Conservation (phyloP, 305 asterid species). For the Stenogyne calaminthoides region DNA sequence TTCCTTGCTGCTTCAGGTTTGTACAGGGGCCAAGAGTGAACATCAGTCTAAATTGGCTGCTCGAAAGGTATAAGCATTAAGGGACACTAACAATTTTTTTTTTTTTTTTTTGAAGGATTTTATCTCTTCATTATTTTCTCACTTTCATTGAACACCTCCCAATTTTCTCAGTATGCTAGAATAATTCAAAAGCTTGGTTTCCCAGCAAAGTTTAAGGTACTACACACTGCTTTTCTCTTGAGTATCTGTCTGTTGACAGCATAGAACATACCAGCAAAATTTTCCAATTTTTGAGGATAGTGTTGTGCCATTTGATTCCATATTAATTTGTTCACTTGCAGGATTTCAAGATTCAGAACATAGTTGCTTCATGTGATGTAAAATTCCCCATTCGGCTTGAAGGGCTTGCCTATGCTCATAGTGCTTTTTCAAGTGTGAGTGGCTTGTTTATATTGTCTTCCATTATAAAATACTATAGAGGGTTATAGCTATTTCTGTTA, state of each 20-base stretch:
- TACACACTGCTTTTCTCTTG: not conserved
- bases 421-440: conserved; percentile 90
- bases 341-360: conserved; percentile 92
- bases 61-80: conserved; percentile 52
- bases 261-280: conserved; percentile 1
- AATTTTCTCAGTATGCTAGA: conserved; percentile 62
- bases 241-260: not conserved
- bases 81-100: not conserved
- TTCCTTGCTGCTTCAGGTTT: conserved; percentile 47
- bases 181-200: conserved; percentile 82
- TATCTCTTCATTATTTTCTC: conserved; percentile 7
- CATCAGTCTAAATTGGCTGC: conserved; percentile 80
- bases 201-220: conserved; percentile 68
- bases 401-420: conserved; percentile 84
- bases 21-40: conserved; percentile 83
- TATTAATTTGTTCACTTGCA: conserved; percentile 21
- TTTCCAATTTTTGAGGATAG: not conserved
- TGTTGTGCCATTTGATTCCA: not conserved
- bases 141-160: not conserved
- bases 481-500: not conserved
- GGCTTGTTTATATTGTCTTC: conserved; percentile 1
- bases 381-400: conserved; percentile 85
- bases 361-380: conserved; percentile 85
- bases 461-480: not conserved
- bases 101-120: too few relatives aligned